Evolutionary conservation across 805 yeast species (phyloP).

Genomic region (Metschnikowia shivogae): DNA sequence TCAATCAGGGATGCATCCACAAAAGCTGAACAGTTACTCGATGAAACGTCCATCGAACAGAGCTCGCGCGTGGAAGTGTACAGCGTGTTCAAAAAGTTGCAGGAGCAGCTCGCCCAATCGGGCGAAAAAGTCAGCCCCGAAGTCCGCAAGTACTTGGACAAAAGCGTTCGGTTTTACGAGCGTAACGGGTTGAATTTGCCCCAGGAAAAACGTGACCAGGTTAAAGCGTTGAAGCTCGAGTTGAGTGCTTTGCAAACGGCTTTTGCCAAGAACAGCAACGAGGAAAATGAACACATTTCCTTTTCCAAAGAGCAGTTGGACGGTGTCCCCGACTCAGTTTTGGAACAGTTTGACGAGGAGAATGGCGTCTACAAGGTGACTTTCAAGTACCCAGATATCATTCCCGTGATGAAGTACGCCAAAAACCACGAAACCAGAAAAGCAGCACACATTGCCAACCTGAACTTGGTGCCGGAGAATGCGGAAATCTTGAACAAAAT

Average conservation of each 20-base stretch:
- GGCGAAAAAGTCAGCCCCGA: constrained; percentile 41
- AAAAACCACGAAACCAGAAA: constrained; percentile 60
- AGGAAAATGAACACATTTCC: constrained; percentile 56
- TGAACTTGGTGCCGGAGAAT: constrained; percentile 59
- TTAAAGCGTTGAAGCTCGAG: constrained; percentile 55
- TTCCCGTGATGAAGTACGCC: constrained; percentile 77
- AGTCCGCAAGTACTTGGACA: constrained; percentile 52
- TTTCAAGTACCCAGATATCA: constrained; percentile 74
- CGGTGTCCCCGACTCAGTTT: constrained; percentile 67
- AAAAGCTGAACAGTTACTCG: constrained; percentile 54
- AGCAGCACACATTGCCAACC: constrained; percentile 61
- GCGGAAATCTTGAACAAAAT: constrained; percentile 57
- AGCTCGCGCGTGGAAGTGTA: constrained; percentile 63
- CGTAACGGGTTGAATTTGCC: constrained; percentile 69
- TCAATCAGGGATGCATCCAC: constrained; percentile 69
- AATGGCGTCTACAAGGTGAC: constrained; percentile 60
- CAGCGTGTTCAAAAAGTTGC: constrained; percentile 51
- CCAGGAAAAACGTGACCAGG: constrained; percentile 48
- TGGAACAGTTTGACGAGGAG: constrained; percentile 52
- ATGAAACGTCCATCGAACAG: constrained; percentile 59
- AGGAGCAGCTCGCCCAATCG: constrained; percentile 27
- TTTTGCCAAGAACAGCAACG: constrained; percentile 65
- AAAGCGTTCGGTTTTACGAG: constrained; percentile 51
- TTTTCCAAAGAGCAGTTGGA: constrained; percentile 63
- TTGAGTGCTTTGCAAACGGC: constrained; percentile 53